These are phyloP conservation scores for Fusarium cicatricum DNA, from an alignment of 2,329 filamentous ascomycete genomes.

Conservation along the genomic window DNA sequence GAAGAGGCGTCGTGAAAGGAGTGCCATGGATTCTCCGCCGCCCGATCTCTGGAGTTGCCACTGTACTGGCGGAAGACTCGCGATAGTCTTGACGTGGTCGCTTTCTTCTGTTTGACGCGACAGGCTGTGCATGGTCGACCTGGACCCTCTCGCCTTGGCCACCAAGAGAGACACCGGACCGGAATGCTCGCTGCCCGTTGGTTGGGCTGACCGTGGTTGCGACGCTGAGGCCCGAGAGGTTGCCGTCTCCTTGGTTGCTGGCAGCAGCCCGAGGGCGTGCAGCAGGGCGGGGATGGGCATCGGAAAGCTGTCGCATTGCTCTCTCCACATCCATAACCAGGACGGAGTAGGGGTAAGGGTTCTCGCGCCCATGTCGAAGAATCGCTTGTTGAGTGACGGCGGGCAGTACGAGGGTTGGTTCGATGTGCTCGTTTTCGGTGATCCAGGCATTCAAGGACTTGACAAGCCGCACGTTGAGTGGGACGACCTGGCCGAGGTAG, in stretches of 20 bases:
- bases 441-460: constrained; percentile 10
- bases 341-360: not conserved
- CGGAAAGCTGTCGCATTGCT: not conserved
- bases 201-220: not conserved
- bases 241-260: not conserved
- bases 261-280: not conserved
- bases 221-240: not conserved
- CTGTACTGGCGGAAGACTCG: not conserved
- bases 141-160: not conserved
- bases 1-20: not conserved
- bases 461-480: constrained; percentile 2
- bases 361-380: constrained; percentile 2
- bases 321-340: not conserved
- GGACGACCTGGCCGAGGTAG: not conserved
- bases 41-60: constrained; percentile 2
- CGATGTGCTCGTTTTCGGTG: not conserved
- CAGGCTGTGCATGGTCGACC: not conserved
- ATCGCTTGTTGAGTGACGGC: constrained; percentile 6
- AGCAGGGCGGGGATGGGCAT: not conserved
- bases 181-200: not conserved
- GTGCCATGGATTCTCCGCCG: not conserved
- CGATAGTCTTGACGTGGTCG: not conserved
- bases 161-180: not conserved
- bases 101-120: not conserved
- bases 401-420: not conserved